Percentiles rank a stretch among this genome's conserved stretches.
Conservation (phyloP, 805 yeast genomes). For the Lachancea lanzarotensis region DNA sequence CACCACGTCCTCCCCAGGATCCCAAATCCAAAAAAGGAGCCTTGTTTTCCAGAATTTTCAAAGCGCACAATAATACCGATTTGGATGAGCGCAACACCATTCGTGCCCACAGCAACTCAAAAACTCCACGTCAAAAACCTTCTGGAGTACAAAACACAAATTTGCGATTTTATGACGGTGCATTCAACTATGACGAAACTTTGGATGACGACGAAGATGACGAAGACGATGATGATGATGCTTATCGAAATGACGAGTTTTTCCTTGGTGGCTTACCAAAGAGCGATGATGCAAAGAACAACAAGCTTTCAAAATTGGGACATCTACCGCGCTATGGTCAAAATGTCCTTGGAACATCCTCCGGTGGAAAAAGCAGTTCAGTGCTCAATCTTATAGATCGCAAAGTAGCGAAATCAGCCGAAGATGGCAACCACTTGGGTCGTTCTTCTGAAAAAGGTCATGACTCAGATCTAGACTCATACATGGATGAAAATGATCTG, state of each 20-base stretch:
- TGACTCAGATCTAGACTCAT: conserved; percentile 30
- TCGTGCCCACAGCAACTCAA: neutral
- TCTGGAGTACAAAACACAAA: neutral
- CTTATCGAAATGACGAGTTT: conserved; percentile 23
- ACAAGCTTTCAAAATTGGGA: conserved; percentile 3
- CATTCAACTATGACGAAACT: conserved; percentile 23
- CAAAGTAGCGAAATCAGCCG: conserved; percentile 7
- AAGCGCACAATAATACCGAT: neutral
- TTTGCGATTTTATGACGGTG: conserved; percentile 9
- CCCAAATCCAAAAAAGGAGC: conserved; percentile 15
- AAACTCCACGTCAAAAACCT: neutral
- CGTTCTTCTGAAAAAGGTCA: conserved; percentile 5
- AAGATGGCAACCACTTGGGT: neutral
- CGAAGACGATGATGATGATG: conserved; percentile 32
- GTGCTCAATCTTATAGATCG: neutral
- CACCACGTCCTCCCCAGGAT: neutral
- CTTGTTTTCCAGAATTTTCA: conserved; percentile 19
- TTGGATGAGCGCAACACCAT: neutral
- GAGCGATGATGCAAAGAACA: neutral
- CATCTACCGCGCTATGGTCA: conserved; percentile 11
- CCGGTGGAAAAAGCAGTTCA: conserved; percentile 1
- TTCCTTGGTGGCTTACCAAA: conserved; percentile 3
- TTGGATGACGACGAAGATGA: conserved; percentile 28
- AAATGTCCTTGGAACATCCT: conserved; percentile 5
- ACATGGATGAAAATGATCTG: conserved; percentile 29